These are phyloP conservation scores for Yamadazyma jaroonii DNA, from an alignment of 1,139 yeast genomes.

Conservation along the genomic window DNA sequence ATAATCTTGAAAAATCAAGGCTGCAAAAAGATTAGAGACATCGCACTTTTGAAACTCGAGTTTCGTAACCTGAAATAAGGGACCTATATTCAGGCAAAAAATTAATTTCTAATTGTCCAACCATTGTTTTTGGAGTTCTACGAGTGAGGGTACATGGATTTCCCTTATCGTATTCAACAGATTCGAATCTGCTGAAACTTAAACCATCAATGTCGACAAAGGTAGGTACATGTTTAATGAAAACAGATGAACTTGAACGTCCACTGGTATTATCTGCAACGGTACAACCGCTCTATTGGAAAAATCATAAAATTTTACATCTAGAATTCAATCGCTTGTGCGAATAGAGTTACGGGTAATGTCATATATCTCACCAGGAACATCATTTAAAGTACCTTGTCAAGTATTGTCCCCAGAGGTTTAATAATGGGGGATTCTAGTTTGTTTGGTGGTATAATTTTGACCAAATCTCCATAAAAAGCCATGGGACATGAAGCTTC, in stretches of 20 bases:
- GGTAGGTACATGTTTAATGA: slow-evolving; percentile 10
- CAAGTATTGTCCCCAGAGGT: slow-evolving; percentile 10
- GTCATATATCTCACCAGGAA: slow-evolving; percentile 6
- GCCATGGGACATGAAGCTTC: slow-evolving; percentile 10
- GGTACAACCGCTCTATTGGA: slow-evolving; percentile 1
- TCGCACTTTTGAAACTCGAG: too few relatives aligned
- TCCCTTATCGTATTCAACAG: too few relatives aligned
- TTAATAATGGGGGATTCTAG: slow-evolving; percentile 5
- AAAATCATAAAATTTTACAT: slow-evolving; percentile 8
- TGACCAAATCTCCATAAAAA: slow-evolving; percentile 12
- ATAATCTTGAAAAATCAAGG: too few relatives aligned
- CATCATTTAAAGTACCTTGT: slow-evolving; percentile 11
- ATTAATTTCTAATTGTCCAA: too few relatives aligned
- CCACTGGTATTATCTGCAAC: background rate
- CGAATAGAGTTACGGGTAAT: slow-evolving; percentile 12
- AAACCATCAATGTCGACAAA: slow-evolving; percentile 3
- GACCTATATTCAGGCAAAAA: too few relatives aligned
- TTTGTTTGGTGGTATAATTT: slow-evolving; percentile 10
- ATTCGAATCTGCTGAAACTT: too few relatives aligned
- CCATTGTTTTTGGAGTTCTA: too few relatives aligned
- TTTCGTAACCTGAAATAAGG: too few relatives aligned
- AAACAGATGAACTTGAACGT: slow-evolving; percentile 2
- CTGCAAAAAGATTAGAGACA: too few relatives aligned
- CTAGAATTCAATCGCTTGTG: slow-evolving; percentile 8
- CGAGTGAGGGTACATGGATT: too few relatives aligned